These are phyloP conservation scores for Claviceps cyperi DNA, from an alignment of 2,329 filamentous ascomycete species.

Conservation along the genomic window DNA sequence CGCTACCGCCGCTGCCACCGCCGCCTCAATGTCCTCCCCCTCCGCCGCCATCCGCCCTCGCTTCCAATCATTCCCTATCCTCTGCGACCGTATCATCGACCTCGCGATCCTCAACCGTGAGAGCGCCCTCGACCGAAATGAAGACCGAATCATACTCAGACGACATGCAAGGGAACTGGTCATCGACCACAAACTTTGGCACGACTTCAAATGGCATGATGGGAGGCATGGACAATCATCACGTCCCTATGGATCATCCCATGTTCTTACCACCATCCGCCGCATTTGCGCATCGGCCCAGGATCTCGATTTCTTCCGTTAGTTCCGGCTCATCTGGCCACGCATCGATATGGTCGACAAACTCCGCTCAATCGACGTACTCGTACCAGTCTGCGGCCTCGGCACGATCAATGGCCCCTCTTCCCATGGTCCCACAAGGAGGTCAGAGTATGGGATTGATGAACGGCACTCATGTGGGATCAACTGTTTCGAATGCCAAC, in stretches of 20 bases:
- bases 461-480: slow-evolving; percentile 17
- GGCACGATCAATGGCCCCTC: slow-evolving; percentile 21
- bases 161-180: slow-evolving; percentile 14
- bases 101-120: slow-evolving; percentile 8
- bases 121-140: slow-evolving; percentile 13
- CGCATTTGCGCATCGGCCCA: slow-evolving; percentile 26
- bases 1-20: slow-evolving; percentile 9
- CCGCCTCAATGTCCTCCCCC: slow-evolving; percentile 14
- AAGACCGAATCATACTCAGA: slow-evolving; percentile 18
- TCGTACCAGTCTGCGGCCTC: slow-evolving; percentile 24
- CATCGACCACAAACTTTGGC: slow-evolving; percentile 5
- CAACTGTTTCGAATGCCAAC: slow-evolving; percentile 15
- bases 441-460: slow-evolving; percentile 16
- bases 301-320: slow-evolving; percentile 34
- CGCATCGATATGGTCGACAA: slow-evolving; percentile 30
- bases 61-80: slow-evolving; percentile 9
- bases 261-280: slow-evolving; percentile 22
- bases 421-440: slow-evolving; percentile 21
- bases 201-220: slow-evolving; percentile 4
- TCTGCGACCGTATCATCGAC: slow-evolving; percentile 8
- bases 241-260: slow-evolving; percentile 9
- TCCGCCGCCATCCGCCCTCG: slow-evolving; percentile 13
- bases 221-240: slow-evolving; percentile 3
- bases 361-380: slow-evolving; percentile 24
- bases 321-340: slow-evolving; percentile 36